These are phyloP conservation scores for Phlebopus sp. DNA, from an alignment of 1,284 basidiomycete species.

Conservation along the genomic window DNA sequence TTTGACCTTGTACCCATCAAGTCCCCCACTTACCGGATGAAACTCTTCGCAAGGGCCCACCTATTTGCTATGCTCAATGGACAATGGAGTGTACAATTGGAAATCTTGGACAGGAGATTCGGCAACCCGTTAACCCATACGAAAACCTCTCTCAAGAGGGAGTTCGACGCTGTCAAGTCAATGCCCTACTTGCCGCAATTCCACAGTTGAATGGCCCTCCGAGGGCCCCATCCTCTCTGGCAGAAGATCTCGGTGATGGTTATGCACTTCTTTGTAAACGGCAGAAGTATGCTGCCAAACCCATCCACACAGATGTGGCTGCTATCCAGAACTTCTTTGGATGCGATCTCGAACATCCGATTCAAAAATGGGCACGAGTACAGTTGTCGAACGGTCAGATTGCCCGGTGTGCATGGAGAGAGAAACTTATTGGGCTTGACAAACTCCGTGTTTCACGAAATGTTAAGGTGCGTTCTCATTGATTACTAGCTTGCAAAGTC, in stretches of 20 bases:
- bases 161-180: constrained; percentile 1
- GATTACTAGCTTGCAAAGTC: background rate
- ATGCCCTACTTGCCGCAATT: constrained; percentile 1
- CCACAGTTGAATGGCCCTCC: background rate
- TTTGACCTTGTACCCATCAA: no score
- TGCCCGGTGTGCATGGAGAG: constrained; percentile 2
- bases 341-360: no score
- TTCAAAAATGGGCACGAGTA: constrained; percentile 5
- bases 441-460: constrained; percentile 7
- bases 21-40: no score
- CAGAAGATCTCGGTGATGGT: constrained; percentile 4
- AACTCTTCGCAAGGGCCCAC: no score
- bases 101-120: constrained; percentile 7
- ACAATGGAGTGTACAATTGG: constrained; percentile 3
- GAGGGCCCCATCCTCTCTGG: background rate
- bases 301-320: no score
- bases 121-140: constrained; percentile 1
- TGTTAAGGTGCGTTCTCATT: constrained; percentile 6
- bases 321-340: no score
- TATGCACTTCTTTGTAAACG: constrained; percentile 3
- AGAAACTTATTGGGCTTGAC: background rate
- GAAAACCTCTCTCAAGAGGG: constrained; percentile 5
- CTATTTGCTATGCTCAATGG: constrained; percentile 5
- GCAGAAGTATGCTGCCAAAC: constrained; percentile 1
- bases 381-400: constrained; percentile 9